A percentile compares a stretch with the other conserved stretches of the same genome.
Conservation (phyloP, 306 rosid genomes). For the Quercus mongolica region DNA sequence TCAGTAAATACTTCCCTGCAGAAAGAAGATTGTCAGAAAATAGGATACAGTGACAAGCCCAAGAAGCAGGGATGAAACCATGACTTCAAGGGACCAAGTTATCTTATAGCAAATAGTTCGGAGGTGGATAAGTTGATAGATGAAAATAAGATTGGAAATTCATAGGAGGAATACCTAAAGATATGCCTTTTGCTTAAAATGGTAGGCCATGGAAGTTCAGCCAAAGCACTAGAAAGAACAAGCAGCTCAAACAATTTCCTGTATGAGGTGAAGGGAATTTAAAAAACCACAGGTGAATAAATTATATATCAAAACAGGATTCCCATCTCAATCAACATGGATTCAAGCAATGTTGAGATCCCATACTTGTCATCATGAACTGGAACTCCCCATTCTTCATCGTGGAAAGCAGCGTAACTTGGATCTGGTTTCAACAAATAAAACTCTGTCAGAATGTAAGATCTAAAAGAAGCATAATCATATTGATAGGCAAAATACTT, state of each 20-base stretch:
- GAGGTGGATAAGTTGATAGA: conserved; percentile 8
- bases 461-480: conserved; percentile 6
- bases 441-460: conserved; percentile 32
- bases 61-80: background rate
- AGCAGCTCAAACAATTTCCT: conserved; percentile 86
- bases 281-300: conserved; percentile 20
- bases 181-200: conserved; percentile 72
- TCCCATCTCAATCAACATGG: conserved; percentile 5
- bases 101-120: background rate
- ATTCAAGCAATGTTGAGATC: conserved; percentile 13
- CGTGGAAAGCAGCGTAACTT: conserved; percentile 66
- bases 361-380: conserved; percentile 80
- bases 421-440: conserved; percentile 47
- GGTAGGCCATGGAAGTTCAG: conserved; percentile 81
- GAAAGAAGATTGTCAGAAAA: conserved; percentile 28
- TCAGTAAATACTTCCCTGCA: conserved; percentile 78
- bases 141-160: conserved; percentile 1
- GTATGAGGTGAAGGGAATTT: conserved; percentile 29
- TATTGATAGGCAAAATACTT: background rate
- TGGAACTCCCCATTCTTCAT: conserved; percentile 89
- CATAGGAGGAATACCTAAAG: conserved; percentile 53
- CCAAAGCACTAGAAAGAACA: conserved; percentile 69
- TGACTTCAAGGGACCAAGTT: background rate
- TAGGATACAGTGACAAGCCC: background rate
- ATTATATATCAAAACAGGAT: background rate